phyloP scores from a whole-genome alignment of 352 stramenopile genomes.

The Discostella stelligera region DNA sequence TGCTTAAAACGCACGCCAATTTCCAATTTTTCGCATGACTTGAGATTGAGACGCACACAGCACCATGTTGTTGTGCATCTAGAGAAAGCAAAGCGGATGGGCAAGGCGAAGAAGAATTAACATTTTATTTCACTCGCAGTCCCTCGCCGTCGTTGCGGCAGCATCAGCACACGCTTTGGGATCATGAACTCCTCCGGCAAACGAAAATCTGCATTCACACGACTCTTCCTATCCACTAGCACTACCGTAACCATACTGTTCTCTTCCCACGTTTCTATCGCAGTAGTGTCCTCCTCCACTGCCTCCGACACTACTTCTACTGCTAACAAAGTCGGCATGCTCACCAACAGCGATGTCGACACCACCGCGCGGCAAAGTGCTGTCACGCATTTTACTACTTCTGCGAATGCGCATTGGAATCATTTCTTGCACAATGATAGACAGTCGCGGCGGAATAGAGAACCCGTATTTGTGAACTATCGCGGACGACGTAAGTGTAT shows the following conservation, averaged over 20 bases:
- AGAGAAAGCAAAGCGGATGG: too few species aligned
- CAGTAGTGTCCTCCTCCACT: too few species aligned
- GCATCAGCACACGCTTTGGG: background rate
- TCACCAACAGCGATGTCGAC: background rate
- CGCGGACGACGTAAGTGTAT: conserved; percentile 28
- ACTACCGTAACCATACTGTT: background rate
- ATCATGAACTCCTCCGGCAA: background rate
- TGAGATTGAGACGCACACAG: too few species aligned
- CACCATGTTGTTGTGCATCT: too few species aligned
- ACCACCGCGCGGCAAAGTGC: too few species aligned
- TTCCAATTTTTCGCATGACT: too few species aligned
- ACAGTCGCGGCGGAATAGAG: conserved; percentile 9
- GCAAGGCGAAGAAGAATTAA: too few species aligned
- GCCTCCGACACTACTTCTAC: background rate
- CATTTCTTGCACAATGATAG: conserved; percentile 13
- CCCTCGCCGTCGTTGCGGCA: background rate
- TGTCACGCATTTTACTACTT: background rate
- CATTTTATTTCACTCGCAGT: too few species aligned
- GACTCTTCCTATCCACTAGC: background rate
- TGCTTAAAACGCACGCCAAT: too few species aligned
- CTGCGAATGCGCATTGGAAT: background rate
- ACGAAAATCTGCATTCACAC: background rate
- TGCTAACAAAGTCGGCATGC: background rate
- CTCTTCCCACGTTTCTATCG: background rate
- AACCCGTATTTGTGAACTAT: conserved; percentile 21